Evolutionary conservation across 1,284 basidiomycete species (phyloP).

Genomic region (Fomitopsis schrenkii): DNA sequence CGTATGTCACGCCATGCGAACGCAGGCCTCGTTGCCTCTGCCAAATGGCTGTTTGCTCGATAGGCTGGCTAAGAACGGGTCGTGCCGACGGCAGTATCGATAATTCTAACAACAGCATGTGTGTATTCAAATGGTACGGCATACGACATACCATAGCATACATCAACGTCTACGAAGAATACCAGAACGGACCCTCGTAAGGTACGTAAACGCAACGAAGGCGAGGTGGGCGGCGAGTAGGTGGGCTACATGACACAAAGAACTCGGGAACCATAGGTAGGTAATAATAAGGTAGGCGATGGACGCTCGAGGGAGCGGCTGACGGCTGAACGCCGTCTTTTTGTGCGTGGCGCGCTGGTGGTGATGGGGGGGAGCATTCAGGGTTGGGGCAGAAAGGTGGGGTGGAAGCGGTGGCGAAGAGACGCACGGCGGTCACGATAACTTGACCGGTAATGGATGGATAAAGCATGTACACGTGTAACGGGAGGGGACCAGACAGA

Average conservation of each 20-base stretch:
- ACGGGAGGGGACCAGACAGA: not conserved
- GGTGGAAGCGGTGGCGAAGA: not conserved
- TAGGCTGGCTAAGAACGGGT: not conserved
- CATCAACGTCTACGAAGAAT: not conserved
- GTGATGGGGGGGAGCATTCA: not conserved
- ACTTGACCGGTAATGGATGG: not conserved
- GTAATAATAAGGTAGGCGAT: not conserved
- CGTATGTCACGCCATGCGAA: not conserved
- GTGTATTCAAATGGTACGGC: not conserved
- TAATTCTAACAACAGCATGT: too few relatives aligned
- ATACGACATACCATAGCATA: not conserved
- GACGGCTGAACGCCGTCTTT: constrained; percentile 9
- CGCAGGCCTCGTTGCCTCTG: not conserved
- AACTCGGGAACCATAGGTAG: not conserved
- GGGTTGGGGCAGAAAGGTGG: not conserved
- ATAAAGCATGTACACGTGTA: not conserved
- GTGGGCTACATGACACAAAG: not conserved
- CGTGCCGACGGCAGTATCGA: not conserved
- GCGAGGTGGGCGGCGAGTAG: not conserved
- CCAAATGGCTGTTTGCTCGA: not conserved
- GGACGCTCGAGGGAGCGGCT: constrained; percentile 4
- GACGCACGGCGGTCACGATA: not conserved
- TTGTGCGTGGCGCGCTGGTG: not conserved
- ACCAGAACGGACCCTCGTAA: not conserved
- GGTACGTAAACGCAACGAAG: not conserved